Evolutionary conservation across 129 eudicot species (phyloP).

Genomic region (Ambrosia trifida): DNA sequence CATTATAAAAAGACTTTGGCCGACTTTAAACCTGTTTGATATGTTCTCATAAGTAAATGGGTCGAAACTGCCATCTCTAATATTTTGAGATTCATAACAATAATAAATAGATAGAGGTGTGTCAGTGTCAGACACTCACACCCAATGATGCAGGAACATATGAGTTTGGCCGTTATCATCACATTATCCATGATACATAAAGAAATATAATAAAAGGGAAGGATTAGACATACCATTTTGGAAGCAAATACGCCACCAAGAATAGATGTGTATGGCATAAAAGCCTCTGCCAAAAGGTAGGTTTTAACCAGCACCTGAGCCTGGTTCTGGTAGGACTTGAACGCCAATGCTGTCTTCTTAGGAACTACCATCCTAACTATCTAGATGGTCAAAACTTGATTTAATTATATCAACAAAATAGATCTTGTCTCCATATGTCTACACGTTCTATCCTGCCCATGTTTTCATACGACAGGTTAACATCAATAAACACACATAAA

Average conservation of each 20-base stretch:
- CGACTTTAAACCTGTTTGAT: background rate
- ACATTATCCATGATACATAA: slow-evolving; percentile 11
- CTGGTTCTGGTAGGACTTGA: slow-evolving; percentile 65
- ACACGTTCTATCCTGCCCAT: slow-evolving; percentile 25
- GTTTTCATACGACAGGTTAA: slow-evolving; percentile 2
- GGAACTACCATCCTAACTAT: slow-evolving; percentile 45
- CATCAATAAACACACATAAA: background rate
- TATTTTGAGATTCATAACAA: slow-evolving; percentile 4
- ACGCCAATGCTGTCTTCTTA: slow-evolving; percentile 53
- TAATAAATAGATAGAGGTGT: background rate
- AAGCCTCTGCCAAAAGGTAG: slow-evolving; percentile 62
- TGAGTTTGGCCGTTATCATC: background rate
- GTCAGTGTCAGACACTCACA: no score
- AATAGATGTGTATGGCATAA: slow-evolving; percentile 67
- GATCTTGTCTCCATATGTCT: slow-evolving; percentile 34
- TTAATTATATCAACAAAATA: slow-evolving; percentile 22
- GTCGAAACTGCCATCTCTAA: background rate
- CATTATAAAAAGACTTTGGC: slow-evolving; percentile 1
- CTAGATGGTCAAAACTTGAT: slow-evolving; percentile 24
- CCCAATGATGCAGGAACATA: slow-evolving; percentile 11
- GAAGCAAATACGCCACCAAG: slow-evolving; percentile 76
- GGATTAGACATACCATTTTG: slow-evolving; percentile 59
- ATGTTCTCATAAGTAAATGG: background rate
- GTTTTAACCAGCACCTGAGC: slow-evolving; percentile 65
- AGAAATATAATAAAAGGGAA: slow-evolving; percentile 13